These are phyloP conservation scores for Pestalotiopsis sp. DNA, from an alignment of 2,329 filamentous ascomycete species.

Conservation along the genomic window DNA sequence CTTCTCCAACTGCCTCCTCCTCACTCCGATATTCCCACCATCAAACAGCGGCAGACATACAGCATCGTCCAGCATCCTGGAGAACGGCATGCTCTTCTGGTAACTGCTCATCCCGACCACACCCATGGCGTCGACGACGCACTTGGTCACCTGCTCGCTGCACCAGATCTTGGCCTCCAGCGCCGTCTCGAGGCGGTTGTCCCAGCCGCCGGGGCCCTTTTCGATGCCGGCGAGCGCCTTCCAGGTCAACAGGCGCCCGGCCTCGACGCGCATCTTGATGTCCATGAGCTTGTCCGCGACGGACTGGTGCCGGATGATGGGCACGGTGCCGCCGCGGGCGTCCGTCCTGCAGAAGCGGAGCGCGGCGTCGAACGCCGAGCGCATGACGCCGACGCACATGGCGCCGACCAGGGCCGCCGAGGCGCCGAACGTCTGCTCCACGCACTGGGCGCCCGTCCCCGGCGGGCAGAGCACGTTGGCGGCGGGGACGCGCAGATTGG, in stretches of 20 bases:
- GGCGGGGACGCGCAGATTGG: slow-evolving; percentile 47
- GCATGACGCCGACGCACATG: slow-evolving; percentile 56
- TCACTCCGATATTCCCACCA: slow-evolving; percentile 55
- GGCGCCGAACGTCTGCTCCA: slow-evolving; percentile 45
- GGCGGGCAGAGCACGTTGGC: slow-evolving; percentile 48
- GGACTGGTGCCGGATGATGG: slow-evolving; percentile 49
- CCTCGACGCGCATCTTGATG: slow-evolving; percentile 54
- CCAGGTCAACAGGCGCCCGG: slow-evolving; percentile 52
- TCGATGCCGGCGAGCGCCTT: slow-evolving; percentile 49
- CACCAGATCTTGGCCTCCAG: slow-evolving; percentile 54
- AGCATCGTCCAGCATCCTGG: slow-evolving; percentile 45
- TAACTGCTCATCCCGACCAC: slow-evolving; percentile 54
- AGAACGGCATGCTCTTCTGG: slow-evolving; percentile 42
- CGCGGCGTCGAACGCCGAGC: slow-evolving; percentile 53
- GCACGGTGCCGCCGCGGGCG: slow-evolving; percentile 44
- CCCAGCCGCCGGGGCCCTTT: slow-evolving; percentile 40
- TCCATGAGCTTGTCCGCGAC: slow-evolving; percentile 54
- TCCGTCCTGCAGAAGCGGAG: slow-evolving; percentile 51
- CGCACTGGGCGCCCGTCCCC: slow-evolving; percentile 43
- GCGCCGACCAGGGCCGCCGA: slow-evolving; percentile 54
- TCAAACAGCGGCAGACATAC: slow-evolving; percentile 53
- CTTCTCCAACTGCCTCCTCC: slow-evolving; percentile 49
- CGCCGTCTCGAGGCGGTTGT: slow-evolving; percentile 45
- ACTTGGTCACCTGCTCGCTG: slow-evolving; percentile 50
- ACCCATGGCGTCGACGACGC: slow-evolving; percentile 50